Conservation (phyloP, 2,329 filamentous ascomycete species). For the Colletotrichum neosansevieriae region DNA sequence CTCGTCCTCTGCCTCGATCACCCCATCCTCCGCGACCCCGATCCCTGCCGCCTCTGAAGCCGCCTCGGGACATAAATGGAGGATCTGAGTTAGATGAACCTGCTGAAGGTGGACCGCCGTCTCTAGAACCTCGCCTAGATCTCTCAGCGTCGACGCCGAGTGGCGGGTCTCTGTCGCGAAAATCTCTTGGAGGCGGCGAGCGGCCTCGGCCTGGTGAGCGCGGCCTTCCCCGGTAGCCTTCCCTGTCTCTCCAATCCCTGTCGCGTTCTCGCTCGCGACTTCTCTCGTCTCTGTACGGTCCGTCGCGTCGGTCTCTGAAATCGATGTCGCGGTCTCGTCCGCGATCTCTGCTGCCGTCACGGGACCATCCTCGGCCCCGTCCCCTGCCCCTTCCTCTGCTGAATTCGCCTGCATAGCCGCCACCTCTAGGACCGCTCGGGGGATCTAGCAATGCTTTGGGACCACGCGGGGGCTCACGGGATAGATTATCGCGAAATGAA, state of each 20-base stretch:
- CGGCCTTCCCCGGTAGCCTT: slow-evolving; percentile 67
- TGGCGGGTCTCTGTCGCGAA: slow-evolving; percentile 67
- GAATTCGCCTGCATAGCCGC: slow-evolving; percentile 75
- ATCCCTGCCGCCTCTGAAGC: slow-evolving; percentile 60
- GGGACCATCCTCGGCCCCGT: slow-evolving; percentile 66
- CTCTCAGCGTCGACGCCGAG: slow-evolving; percentile 76
- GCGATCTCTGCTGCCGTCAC: slow-evolving; percentile 73
- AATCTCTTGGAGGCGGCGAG: slow-evolving; percentile 75
- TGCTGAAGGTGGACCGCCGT: slow-evolving; percentile 76
- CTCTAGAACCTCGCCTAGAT: slow-evolving; percentile 76
- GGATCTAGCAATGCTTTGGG: slow-evolving; percentile 83
- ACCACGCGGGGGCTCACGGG: slow-evolving; percentile 81
- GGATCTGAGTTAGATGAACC: slow-evolving; percentile 79
- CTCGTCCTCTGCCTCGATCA: slow-evolving; percentile 58
- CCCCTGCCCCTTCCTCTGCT: slow-evolving; percentile 65
- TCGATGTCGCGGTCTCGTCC: slow-evolving; percentile 71
- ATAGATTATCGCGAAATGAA: slow-evolving; percentile 56
- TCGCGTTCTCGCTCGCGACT: slow-evolving; percentile 70
- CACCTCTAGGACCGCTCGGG: slow-evolving; percentile 75
- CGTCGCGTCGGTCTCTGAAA: slow-evolving; percentile 61
- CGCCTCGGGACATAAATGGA: slow-evolving; percentile 66
- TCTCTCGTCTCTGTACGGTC: slow-evolving; percentile 68
- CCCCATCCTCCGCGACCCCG: slow-evolving; percentile 67
- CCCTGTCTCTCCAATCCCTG: slow-evolving; percentile 60
- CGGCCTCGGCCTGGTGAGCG: slow-evolving; percentile 72